Evolutionary conservation across 768 basidiomycete genomes (phyloP), one percentile per base, ranked within the genome.

Genomic region (Leucogyrophana mollusca): DNA sequence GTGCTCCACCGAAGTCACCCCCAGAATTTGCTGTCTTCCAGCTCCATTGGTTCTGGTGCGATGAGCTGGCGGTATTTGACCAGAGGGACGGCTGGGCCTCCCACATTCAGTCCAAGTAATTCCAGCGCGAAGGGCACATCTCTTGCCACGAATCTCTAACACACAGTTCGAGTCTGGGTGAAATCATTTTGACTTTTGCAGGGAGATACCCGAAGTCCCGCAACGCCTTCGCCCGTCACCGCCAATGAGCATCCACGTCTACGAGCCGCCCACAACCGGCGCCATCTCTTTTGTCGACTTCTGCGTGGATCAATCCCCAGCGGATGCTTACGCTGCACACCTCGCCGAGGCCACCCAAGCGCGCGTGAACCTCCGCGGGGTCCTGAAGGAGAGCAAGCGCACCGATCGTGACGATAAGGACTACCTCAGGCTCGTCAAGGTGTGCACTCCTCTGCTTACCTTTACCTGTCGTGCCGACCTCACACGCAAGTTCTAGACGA

Each of bases 71-170:
- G n/a, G n/a, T n/a, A n/a, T n/a, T n/a, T n/a, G n/a, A n/a, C n/a
- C n/a, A n/a, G n/a, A n/a, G n/a, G n/a, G n/a, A n/a, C n/a, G n/a
- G n/a, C n/a, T n/a, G n/a, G n/a, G n/a, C n/a, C n/a, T n/a, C n/a
- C n/a, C n/a, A n/a, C n/a, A n/a, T n/a, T n/a, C n/a, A n/a, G n/a
- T n/a, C n/a, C n/a, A n/a, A n/a, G n/a, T n/a, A n/a, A n/a, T n/a
- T n/a, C n/a, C n/a, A n/a, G n/a, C n/a, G n/a, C n/a, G n/a, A n/a
- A n/a, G n/a, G n/a, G n/a, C n/a, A n/a, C n/a, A n/a, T n/a, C n/a
- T n/a, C n/a, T 84, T 83, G 85, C 84, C 81, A 78, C 82, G 80
- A 82, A 79, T 82, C 82, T 83, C 81, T 83, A 81, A 85, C 82
- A 83, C 55, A 56, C 55, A 54, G 55, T 56, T 54, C 55, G 53